Base-by-base conservation (phyloP, 2,329 filamentous ascomycete species). In the Geosmithia morbida region DNA sequence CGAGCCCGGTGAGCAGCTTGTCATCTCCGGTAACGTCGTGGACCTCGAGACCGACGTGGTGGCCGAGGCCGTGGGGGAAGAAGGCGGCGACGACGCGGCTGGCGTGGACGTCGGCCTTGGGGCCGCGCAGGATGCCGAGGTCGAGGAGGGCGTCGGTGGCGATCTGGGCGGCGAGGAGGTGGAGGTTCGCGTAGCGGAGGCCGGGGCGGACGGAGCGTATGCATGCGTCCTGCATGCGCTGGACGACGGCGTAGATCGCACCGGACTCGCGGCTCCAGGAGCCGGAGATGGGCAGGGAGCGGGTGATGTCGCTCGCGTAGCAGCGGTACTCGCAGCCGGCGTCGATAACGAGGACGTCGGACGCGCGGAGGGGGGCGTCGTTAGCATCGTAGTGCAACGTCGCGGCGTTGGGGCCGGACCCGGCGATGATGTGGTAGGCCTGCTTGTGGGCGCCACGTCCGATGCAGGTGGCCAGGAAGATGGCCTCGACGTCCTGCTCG, bases 281-380 rank as follows among this genome's bases (percentile, higher is more conserved):
- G 6, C 85, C 85, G 14, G 73, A 75, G 19, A 96, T 66, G 4
- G 90, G 90, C 53, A 96, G 79, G 0, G 89, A 92, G 39, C 90
- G 79, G 0, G 92, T 97, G 26, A 97, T 80, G 62, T 97, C 90
- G 49, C 84, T 85, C 29, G 87, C 87, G 61, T 98, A 97, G 55
- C 84, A 82, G 45, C 80, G 67, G 65, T 81, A 94, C 63, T 97
- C 90, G 53, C 81, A 84, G 2, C 87, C 89, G 1, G 90, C 89
- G 60, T 98, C 90, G 4, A 98, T 70, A 18, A 94, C 81, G 30
- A 97, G 68, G 29, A 89, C 72, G 57, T 89, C 79, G 49, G 81
- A 75, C 22, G 81, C 79, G 2, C 67, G 66, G 17, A 97, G 74
- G 1, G 79, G 65, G 55, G 84, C 75, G 56, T 94, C 74, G 60